Evolutionary conservation across 768 basidiomycete species (phyloP).

Genomic region (Mycena belliarum): DNA sequence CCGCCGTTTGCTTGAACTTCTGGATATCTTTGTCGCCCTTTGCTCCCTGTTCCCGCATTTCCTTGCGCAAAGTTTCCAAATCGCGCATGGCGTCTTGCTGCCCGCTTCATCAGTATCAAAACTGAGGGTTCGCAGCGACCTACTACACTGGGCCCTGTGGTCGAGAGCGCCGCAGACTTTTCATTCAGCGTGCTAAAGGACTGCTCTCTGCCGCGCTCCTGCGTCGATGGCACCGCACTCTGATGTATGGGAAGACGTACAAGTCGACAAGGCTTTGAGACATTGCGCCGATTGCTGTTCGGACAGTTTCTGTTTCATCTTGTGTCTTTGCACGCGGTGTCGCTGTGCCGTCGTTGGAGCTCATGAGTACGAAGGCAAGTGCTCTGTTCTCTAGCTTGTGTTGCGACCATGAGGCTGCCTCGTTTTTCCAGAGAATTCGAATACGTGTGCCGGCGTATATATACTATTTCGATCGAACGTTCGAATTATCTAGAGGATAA

Average conservation of each 20-base stretch:
- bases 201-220: slow-evolving; percentile 18
- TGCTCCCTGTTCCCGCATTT: slow-evolving; percentile 31
- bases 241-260: slow-evolving; percentile 17
- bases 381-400: too few species aligned
- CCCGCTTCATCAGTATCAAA: background rate
- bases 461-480: too few species aligned
- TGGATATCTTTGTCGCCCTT: slow-evolving; percentile 24
- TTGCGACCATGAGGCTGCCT: slow-evolving; percentile 23
- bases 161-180: slow-evolving; percentile 29
- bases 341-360: slow-evolving; percentile 14
- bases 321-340: slow-evolving; percentile 16
- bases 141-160: background rate
- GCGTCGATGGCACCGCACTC: background rate
- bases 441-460: too few species aligned
- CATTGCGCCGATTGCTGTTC: slow-evolving; percentile 14
- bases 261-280: slow-evolving; percentile 18
- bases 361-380: slow-evolving; percentile 9
- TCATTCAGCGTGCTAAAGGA: slow-evolving; percentile 33
- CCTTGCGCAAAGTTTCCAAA: slow-evolving; percentile 24
- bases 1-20: slow-evolving; percentile 23
- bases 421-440: slow-evolving; percentile 22
- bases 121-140: too few species aligned
- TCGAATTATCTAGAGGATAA: too few species aligned
- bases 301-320: slow-evolving; percentile 7
- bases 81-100: slow-evolving; percentile 15